Base-by-base conservation (phyloP, 176 grass and related monocot genomes). In the Carex scoparia region DNA sequence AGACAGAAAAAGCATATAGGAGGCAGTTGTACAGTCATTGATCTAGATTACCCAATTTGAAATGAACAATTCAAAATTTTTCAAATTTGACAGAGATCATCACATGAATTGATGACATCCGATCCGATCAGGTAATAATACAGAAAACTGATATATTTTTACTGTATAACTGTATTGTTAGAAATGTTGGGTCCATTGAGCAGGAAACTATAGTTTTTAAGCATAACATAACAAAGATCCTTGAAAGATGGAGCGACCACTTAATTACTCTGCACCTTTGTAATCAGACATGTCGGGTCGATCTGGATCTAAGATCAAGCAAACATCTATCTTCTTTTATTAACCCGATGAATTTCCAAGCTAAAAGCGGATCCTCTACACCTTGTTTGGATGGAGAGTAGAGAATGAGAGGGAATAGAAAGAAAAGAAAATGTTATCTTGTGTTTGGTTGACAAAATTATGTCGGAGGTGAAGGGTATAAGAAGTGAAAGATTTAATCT, bases 101-200 rank as follows among this genome's bases (percentile, higher is more conserved):
- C 32, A 13, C 27, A 33, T 73, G n/a, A 27, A 49, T 49, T 27
- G 38, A 27, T 73, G 18, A 4, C 3, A 66, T 66, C 14, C 10
- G 64, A 66, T 23, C 23, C 23, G 1, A 78, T 16, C 48, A 56
- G 27, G 28, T 32, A 1, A 78, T 32, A 27, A 27, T 56, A 35
- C 1, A 57, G 23, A 57, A 57, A 57, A 7, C 51, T 15, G 28
- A 57, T 78, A 27, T 78, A 78, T 56, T 56, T 56, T 56, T 57
- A 11, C 23, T 57, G 73, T 78, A 48, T 16, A 57, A 35, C 10
- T 56, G 28, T 57, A 58, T 79, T 79, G 74, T 79, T 79, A 79
- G 74, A 79, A 28, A 79, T 79, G 74, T 8, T 79, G 53, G 74
- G 51, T 58, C 74, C 49, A 57, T 58, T 35, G 28, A 57, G 28